Percentiles rank a stretch among this genome's conserved stretches.
Conservation (phyloP, 2,329 filamentous ascomycete species). For the Aspergillus awamori region DNA sequence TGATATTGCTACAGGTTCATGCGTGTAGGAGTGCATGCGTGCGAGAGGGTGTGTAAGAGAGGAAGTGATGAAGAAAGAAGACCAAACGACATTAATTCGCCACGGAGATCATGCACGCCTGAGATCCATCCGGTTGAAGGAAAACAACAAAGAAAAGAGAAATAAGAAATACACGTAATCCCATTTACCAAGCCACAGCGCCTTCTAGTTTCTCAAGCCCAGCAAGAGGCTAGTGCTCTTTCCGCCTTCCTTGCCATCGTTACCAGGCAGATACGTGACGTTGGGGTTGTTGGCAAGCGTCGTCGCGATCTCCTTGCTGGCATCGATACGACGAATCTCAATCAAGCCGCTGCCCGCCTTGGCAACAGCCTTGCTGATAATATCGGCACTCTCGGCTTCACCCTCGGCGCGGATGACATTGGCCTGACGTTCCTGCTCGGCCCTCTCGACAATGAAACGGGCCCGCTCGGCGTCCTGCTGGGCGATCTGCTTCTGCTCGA, state of each 20-base stretch:
- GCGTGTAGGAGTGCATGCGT: constrained; percentile 21
- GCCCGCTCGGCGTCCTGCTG: constrained; percentile 98
- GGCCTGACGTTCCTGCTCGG: constrained; percentile 97
- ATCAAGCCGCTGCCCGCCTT: constrained; percentile 93
- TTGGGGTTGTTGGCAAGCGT: constrained; percentile 90
- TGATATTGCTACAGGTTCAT: constrained; percentile 32
- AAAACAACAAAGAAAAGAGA: constrained; percentile 13
- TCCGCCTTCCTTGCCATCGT: constrained; percentile 59
- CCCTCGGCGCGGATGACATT: constrained; percentile 98
- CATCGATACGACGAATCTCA: constrained; percentile 96
- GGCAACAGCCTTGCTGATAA: constrained; percentile 88
- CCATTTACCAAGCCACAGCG: constrained; percentile 5
- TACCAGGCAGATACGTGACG: constrained; percentile 88
- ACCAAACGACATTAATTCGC: constrained; percentile 32
- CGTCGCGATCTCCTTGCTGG: constrained; percentile 91
- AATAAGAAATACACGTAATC: constrained; percentile 24
- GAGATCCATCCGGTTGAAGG: constrained; percentile 24
- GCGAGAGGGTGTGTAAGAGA: too few species aligned
- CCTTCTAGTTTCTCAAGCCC: constrained; percentile 61
- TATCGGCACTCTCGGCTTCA: constrained; percentile 94
- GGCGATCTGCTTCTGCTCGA: constrained; percentile 99
- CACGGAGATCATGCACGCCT: constrained; percentile 33
- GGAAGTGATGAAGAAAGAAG: constrained; percentile 22
- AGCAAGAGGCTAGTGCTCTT: constrained; percentile 69
- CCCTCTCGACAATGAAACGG: constrained; percentile 96